Evolutionary conservation across 2,329 filamentous ascomycete genomes (phyloP).

Genomic region (Phaeophleospora eucalypticola): DNA sequence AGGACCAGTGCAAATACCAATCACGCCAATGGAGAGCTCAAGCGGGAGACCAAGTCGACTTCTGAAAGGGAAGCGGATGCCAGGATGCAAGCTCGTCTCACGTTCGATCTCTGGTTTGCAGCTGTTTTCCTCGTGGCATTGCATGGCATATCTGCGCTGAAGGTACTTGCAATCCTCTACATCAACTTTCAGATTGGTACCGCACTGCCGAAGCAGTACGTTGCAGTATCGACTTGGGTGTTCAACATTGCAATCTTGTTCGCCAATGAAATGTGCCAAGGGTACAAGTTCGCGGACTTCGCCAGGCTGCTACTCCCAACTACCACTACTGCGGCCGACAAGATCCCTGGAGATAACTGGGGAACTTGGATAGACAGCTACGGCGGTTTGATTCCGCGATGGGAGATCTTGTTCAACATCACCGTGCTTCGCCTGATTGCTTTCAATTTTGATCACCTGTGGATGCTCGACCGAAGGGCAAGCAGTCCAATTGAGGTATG

Average conservation of each 20-base stretch:
- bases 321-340: conserved; percentile 36
- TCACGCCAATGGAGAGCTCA: conserved; percentile 3
- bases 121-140: conserved; percentile 71
- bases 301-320: conserved; percentile 50
- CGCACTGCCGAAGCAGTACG: conserved; percentile 61
- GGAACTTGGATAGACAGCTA: conserved; percentile 72
- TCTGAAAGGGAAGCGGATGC: conserved; percentile 50
- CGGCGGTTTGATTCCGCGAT: conserved; percentile 79
- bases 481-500: conserved; percentile 77
- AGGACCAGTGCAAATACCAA: neutral
- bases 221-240: conserved; percentile 76
- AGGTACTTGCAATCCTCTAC: conserved; percentile 75
- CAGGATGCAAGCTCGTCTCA: conserved; percentile 60
- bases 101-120: conserved; percentile 81
- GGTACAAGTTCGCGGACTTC: conserved; percentile 68
- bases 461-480: conserved; percentile 67
- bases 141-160: conserved; percentile 80
- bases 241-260: conserved; percentile 87
- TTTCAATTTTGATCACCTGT: conserved; percentile 96
- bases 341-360: conserved; percentile 44
- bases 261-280: conserved; percentile 77
- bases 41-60: neutral
- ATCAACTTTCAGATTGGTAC: conserved; percentile 79
- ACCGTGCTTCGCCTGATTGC: conserved; percentile 89
- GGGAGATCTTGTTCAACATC: conserved; percentile 98